A percentile compares a stretch with the other conserved stretches of the same genome.
These are phyloP conservation scores for Rickenella mellea DNA, from an alignment of 768 basidiomycete species.

Conservation along the genomic window DNA sequence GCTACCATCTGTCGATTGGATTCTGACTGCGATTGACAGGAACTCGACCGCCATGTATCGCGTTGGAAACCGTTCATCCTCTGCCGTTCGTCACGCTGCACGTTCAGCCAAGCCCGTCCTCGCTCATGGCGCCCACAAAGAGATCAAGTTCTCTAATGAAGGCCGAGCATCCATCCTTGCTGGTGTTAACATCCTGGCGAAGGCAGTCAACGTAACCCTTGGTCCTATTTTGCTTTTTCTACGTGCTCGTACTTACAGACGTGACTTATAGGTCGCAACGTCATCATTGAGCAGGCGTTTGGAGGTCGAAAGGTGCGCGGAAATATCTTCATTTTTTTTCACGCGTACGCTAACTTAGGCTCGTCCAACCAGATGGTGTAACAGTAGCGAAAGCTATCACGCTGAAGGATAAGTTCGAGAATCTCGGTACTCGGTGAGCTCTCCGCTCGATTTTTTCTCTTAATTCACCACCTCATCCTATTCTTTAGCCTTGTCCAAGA, in stretches of 20 bases:
- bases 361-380: slow-evolving; percentile 68
- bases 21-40: no score
- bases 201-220: slow-evolving; percentile 92
- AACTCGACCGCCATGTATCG: no score
- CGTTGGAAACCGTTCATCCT: background rate
- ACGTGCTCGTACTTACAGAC: slow-evolving; percentile 12
- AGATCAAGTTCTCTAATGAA: slow-evolving; percentile 94
- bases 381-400: slow-evolving; percentile 93
- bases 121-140: slow-evolving; percentile 82
- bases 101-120: slow-evolving; percentile 11
- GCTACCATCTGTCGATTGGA: no score
- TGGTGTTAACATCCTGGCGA: slow-evolving; percentile 94
- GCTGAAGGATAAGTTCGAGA: slow-evolving; percentile 97
- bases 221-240: no score
- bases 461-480: slow-evolving; percentile 6
- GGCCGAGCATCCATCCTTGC: slow-evolving; percentile 88
- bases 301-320: slow-evolving; percentile 94
- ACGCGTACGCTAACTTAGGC: background rate
- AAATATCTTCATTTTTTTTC: slow-evolving; percentile 35
- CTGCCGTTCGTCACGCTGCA: background rate
- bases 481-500: slow-evolving; percentile 76
- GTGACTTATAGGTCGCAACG: slow-evolving; percentile 82
- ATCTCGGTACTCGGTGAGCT: slow-evolving; percentile 89
- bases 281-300: slow-evolving; percentile 93
- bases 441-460: background rate